Conservation (phyloP, 805 yeast genomes). For the Maudiozyma saulgeensis region DNA sequence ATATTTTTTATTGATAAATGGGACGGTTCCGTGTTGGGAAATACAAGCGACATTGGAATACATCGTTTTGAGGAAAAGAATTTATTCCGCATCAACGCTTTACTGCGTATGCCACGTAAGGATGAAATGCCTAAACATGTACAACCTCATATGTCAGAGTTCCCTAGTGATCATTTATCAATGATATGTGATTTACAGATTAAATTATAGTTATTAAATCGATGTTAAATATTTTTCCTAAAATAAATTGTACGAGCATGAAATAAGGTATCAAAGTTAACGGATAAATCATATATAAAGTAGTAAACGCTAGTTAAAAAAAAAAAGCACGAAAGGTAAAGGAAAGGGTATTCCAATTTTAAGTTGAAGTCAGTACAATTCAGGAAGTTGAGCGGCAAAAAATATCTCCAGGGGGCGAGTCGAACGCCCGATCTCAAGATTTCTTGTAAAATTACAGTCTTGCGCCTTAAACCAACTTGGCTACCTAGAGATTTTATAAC, state of each 20-base stretch:
- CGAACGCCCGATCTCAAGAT: slow-evolving; percentile 7
- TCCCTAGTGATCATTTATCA: slow-evolving; percentile 85
- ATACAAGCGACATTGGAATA: slow-evolving; percentile 28
- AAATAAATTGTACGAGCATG: background rate
- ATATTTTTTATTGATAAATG: slow-evolving; percentile 54
- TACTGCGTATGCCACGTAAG: slow-evolving; percentile 60
- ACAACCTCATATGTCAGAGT: slow-evolving; percentile 70
- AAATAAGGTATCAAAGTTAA: too few relatives aligned
- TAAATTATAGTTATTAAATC: background rate
- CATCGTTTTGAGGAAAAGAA: slow-evolving; percentile 34
- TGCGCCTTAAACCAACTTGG: slow-evolving; percentile 6
- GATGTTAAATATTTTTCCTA: background rate
- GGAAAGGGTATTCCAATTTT: too few relatives aligned
- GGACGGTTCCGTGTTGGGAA: slow-evolving; percentile 28
- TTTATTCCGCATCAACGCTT: slow-evolving; percentile 37
- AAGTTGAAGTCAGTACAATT: too few relatives aligned
- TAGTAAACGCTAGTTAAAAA: background rate
- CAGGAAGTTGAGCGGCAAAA: background rate
- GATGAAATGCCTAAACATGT: slow-evolving; percentile 75
- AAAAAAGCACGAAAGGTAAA: background rate
- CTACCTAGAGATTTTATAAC: slow-evolving; percentile 1
- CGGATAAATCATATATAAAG: background rate
- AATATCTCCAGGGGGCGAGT: slow-evolving; percentile 5
- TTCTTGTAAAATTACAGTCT: slow-evolving; percentile 4
- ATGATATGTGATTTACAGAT: slow-evolving; percentile 53